These are phyloP conservation scores for Cutaneotrichosporon mucoides DNA, from an alignment of 1,284 basidiomycete genomes.

Conservation along the genomic window DNA sequence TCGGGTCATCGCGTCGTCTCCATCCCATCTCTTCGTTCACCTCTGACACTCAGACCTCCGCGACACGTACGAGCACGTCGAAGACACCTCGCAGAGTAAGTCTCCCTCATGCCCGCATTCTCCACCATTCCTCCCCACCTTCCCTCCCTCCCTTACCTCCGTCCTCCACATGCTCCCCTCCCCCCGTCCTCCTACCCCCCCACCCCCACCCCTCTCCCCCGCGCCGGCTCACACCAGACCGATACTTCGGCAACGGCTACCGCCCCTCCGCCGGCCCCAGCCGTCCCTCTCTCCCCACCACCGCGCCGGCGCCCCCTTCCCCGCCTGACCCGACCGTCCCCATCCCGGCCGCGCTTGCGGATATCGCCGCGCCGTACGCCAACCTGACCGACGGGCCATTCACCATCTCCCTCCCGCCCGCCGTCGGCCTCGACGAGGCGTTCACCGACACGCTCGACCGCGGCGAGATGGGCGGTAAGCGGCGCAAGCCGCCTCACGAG, in stretches of 20 bases:
- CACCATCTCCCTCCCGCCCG: slow-evolving; percentile 6
- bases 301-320: slow-evolving; percentile 15
- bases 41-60: slow-evolving; percentile 13
- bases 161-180: too few relatives aligned
- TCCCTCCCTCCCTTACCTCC: too few relatives aligned
- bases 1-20: too few relatives aligned
- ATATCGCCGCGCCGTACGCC: slow-evolving; percentile 11
- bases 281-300: neutral
- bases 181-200: too few relatives aligned
- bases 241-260: neutral
- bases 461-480: slow-evolving; percentile 47
- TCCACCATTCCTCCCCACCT: too few relatives aligned
- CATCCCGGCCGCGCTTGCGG: slow-evolving; percentile 20
- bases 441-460: slow-evolving; percentile 12
- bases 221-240: neutral
- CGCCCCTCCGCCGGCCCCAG: too few relatives aligned
- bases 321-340: slow-evolving; percentile 18
- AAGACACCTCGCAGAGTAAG: neutral
- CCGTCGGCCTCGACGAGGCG: slow-evolving; percentile 7
- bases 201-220: too few relatives aligned
- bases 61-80: slow-evolving; percentile 7
- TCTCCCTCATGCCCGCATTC: neutral
- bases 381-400: slow-evolving; percentile 6
- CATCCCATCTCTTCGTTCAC: too few relatives aligned
- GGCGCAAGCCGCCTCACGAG: slow-evolving; percentile 39